These are phyloP conservation scores for Conringia planisiliqua DNA, from an alignment of 345 rosid genomes.

Conservation along the genomic window DNA sequence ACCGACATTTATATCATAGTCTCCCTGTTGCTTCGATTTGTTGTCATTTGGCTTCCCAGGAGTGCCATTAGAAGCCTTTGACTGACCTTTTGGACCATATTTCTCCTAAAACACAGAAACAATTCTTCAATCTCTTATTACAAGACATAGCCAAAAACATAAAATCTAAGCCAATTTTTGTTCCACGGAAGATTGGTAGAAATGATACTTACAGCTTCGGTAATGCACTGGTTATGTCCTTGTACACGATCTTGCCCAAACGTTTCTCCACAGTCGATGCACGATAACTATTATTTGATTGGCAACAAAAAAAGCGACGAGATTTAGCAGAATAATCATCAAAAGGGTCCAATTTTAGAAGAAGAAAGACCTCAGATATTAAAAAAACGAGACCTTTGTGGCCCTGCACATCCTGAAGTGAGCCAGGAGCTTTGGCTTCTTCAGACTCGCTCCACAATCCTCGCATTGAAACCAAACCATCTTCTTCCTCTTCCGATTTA, in stretches of 20 bases:
- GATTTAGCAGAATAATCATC: neutral
- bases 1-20: conserved; percentile 68
- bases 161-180: neutral
- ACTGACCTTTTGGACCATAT: conserved; percentile 85
- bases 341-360: neutral
- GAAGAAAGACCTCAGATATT: neutral
- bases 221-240: conserved; percentile 80
- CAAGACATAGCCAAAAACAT: neutral
- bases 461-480: conserved; percentile 99
- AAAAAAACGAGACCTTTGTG: conserved; percentile 42
- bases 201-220: conserved; percentile 66
- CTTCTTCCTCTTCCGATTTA: conserved; percentile 8
- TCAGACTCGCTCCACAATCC: conserved; percentile 86
- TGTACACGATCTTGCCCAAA: conserved; percentile 80
- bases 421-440: conserved; percentile 84
- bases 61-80: conserved; percentile 46
- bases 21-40: conserved; percentile 55
- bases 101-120: conserved; percentile 56
- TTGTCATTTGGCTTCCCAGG: conserved; percentile 59
- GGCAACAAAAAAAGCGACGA: neutral
- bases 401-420: conserved; percentile 90
- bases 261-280: conserved; percentile 84
- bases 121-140: neutral
- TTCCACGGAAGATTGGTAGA: neutral
- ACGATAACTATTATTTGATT: conserved; percentile 59